These are phyloP conservation scores for Lathyrus tuberosus DNA, from an alignment of 306 rosid genomes.

Conservation along the genomic window DNA sequence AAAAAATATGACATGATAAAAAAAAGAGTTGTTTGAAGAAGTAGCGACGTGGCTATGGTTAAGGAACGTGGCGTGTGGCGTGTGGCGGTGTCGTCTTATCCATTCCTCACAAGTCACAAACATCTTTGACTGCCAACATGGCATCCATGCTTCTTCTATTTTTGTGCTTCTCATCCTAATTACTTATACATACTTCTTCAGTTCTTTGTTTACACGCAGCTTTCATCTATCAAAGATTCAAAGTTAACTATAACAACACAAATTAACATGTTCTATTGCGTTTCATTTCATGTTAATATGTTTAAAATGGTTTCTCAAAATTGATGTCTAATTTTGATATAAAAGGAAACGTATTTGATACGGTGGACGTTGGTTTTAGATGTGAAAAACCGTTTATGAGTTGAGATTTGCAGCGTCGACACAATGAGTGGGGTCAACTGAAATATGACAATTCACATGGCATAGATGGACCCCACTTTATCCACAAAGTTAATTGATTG, in stretches of 20 bases:
- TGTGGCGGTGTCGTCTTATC: constrained; percentile 41
- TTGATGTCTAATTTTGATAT: too few relatives aligned
- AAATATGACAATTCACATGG: constrained; percentile 33
- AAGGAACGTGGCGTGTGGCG: constrained; percentile 56
- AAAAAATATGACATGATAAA: too few relatives aligned
- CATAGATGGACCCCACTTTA: constrained; percentile 52
- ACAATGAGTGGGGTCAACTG: background rate
- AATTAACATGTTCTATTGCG: too few relatives aligned
- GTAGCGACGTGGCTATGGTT: constrained; percentile 38
- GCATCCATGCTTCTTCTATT: constrained; percentile 32
- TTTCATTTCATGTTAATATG: too few relatives aligned
- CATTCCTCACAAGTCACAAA: constrained; percentile 14
- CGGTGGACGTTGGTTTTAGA: background rate
- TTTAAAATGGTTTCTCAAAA: too few relatives aligned
- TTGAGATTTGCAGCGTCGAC: background rate
- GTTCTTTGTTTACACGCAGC: constrained; percentile 9
- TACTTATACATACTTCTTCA: background rate
- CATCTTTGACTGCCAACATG: constrained; percentile 46
- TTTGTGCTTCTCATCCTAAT: background rate
- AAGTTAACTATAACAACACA: background rate
- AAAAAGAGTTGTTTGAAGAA: background rate
- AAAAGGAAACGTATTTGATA: background rate
- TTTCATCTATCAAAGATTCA: background rate
- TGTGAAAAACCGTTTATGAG: background rate
- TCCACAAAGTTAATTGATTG: constrained; percentile 39